Evolutionary conservation across 2,329 filamentous ascomycete genomes (phyloP), one percentile per base, ranked within the genome.

Genomic region (Dactylellina drechsleri): DNA sequence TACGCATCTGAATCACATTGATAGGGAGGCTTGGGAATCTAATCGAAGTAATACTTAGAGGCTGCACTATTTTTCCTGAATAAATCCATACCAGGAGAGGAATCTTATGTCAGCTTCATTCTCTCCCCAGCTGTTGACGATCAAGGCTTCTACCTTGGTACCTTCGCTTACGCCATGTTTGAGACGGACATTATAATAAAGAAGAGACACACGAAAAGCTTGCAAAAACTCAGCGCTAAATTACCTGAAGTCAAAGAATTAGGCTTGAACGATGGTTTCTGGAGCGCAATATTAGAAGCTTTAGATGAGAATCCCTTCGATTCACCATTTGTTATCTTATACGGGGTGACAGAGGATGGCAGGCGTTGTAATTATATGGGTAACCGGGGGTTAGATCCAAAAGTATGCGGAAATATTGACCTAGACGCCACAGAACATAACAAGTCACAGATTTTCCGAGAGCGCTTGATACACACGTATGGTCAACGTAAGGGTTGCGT

Each of bases 61-160:
- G 70, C 70, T 20, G 70, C 70, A 16, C 43, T 74, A 12, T 74
- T 74, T 45, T 67, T 67, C 45, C 43, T 74, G 0, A 74, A 74
- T 26, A 74, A 67, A 41, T 74, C 70, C 8, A 60, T 76, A 45
- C 40, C 26, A 52, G 50, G 78, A 76, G 66, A 74, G 41, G 78
- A 79, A 43, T 75, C 72, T 8, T 79, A 79, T 58, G 77, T 78
- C 16, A 77, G 78, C 41, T 78, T 79, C 50, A 74, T 77, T 2
- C 58, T 79, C n/a, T 78, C 65, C 10, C 74, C 78, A n/a, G 75
- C 78, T 2, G 52, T 77, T 26, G 76, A 76, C 13, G 70, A 74
- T 16, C 49, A 76, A 18, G 77, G 78, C 8, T 65, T 52, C 41
- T 74, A 75, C 4, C 76, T 75, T 1, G 78, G 78, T 4, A 73